Evolutionary conservation across 345 rosid species (phyloP), one percentile per base, ranked within the genome.

Genomic region (Syzygium oleosum): DNA sequence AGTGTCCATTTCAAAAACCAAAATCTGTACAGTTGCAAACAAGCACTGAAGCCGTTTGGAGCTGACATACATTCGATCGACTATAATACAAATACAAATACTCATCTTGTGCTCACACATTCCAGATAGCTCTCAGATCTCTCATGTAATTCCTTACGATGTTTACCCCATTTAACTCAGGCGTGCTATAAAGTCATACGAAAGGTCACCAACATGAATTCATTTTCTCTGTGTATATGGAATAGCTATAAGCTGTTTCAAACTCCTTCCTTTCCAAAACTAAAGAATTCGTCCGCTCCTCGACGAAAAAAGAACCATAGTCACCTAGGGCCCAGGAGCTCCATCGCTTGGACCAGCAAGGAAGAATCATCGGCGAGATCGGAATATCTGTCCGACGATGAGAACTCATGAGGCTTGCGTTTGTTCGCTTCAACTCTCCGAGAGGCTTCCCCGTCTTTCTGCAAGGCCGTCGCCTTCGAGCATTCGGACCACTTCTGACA

Each of bases 381-480:
- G 38, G 99, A 97, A 87, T 95, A 97, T 85, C 99, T 87, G 80
- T 97, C 99, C 3, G 99, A 97, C 0, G 97, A 95, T 51, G 98
- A 96, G 89, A 96, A 93, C 51, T 97, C 98, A 41, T 95, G 95
- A 43, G 93, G 92, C 91, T 90, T 93, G 88, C 93, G 86, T 86
- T 94, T 95, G 52, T 89, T 88, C 87, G 94, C 89, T 65, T 97
- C 99, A 55, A 91, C 93, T 90, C 90, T 94, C 85, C 95, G 99
- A 84, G 99, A 94, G 89, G 98, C 99, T 93, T 97, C 99, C 99
- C 99, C 99, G 96, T 92, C 93, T 96, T 88, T 97, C 99, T 13
- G 97, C 99, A 5, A 97, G 94, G 1, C 99, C 99, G 84, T 97
- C 99, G 21, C 99, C 99, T 94, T 97, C 99, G 0, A 97, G 98